Base-by-base conservation (phyloP, 2,329 filamentous ascomycete genomes). In the Penicillium crustosum region DNA sequence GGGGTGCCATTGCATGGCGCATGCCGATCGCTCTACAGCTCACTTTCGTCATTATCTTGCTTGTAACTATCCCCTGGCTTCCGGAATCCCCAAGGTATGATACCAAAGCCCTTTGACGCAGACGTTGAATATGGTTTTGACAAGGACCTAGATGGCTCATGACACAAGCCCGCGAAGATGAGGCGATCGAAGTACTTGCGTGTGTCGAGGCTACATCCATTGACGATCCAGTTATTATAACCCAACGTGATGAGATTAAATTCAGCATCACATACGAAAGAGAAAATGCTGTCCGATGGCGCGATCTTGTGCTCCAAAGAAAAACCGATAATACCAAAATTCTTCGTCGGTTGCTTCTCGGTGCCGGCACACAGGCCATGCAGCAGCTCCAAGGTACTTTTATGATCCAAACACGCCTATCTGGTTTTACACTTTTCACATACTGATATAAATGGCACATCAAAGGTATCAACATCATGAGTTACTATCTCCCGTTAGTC, bases 271-370 rank as follows among this genome's bases (percentile, higher is more conserved):
- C 78, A 39, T 82, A 81, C 60, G 80, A 83, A 58, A 71, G 73
- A 0, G 76, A 82, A 31, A 78, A 84, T 57, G 71, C 78, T 4
- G 74, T 83, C 3, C 71, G 75, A 1, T 83, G 82, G 77, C n/a
- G 42, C 17, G 33, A 54, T 48, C 33, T 49, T 7, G 25, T 49
- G 17, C 55, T 57, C 4, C 59, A 56, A 29, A 35, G 29, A 15
- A 44, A 52, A 21, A 17, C 17, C 4, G 53, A 64, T 25, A 57
- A 60, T 27, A 64, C 58, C 4, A 62, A 61, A 38, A 64, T 60
- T 0, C 52, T 61, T 6, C 62, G 61, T n/a, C 45, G 61, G 10
- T 23, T 65, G 4, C 35, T 57, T 15, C 55, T 64, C 6, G 60
- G 62, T 38, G 60, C 51, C 35, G 62, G 60, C 4, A 61, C 42